Conservation (phyloP, 139 green algal species). For the Tetradesmus obliquus region DNA sequence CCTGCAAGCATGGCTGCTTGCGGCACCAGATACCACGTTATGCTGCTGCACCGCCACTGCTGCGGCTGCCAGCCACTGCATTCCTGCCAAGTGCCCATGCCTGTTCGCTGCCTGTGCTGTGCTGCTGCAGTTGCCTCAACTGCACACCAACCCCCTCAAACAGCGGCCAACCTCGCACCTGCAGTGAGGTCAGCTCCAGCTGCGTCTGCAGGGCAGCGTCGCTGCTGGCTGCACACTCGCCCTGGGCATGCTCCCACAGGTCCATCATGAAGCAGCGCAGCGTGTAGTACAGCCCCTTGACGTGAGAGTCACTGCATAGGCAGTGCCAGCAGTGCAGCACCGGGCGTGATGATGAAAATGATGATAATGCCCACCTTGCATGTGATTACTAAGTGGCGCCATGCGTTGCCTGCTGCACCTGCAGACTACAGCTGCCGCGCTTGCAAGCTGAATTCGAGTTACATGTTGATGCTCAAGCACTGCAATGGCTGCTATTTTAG, state of each 20-base stretch:
- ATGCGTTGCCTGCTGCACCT: too few relatives aligned
- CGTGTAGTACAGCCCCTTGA: slow-evolving; percentile 16
- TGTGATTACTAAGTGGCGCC: too few relatives aligned
- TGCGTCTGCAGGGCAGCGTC: neutral
- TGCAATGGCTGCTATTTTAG: neutral
- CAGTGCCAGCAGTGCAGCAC: neutral
- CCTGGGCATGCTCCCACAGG: slow-evolving; percentile 6
- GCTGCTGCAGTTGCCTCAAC: neutral
- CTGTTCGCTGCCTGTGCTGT: neutral
- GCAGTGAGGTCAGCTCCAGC: slow-evolving; percentile 9
- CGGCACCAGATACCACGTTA: too few relatives aligned
- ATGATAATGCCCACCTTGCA: too few relatives aligned
- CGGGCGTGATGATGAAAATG: neutral
- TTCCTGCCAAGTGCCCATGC: neutral
- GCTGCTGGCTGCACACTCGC: slow-evolving; percentile 33
- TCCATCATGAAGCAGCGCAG: slow-evolving; percentile 34
- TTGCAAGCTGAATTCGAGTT: too few relatives aligned
- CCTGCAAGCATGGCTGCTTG: too few relatives aligned
- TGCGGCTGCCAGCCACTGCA: neutral
- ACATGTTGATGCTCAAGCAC: neutral
- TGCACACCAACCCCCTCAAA: neutral
- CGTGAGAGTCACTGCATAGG: slow-evolving; percentile 31
- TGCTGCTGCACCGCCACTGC: neutral
- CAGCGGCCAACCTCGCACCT: neutral
- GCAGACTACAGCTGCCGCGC: too few relatives aligned